These are phyloP conservation scores for Raffaelea ambrosiae DNA, from an alignment of 2,329 filamentous ascomycete species.

Conservation along the genomic window DNA sequence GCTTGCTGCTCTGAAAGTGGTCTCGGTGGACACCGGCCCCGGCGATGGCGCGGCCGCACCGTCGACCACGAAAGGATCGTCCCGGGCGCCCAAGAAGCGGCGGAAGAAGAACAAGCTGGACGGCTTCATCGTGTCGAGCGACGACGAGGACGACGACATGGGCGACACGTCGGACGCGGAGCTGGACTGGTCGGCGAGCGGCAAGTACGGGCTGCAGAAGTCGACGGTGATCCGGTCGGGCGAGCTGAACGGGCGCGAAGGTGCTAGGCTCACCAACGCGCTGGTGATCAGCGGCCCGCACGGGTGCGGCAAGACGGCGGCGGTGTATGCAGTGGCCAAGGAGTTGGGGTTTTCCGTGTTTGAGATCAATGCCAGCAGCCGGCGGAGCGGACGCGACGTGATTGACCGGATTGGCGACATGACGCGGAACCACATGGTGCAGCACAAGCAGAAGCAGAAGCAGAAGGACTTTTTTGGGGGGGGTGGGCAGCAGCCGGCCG, in stretches of 20 bases:
- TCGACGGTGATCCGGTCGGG: conserved; percentile 46
- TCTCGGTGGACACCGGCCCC: conserved; percentile 60
- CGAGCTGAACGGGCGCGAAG: conserved; percentile 20
- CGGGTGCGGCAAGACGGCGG: conserved; percentile 88
- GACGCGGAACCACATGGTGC: conserved; percentile 88
- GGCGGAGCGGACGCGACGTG: conserved; percentile 82
- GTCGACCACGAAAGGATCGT: conserved; percentile 5
- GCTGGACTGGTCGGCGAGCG: conserved; percentile 31
- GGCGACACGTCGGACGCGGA: conserved; percentile 59
- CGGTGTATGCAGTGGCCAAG: conserved; percentile 83
- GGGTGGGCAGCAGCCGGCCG: neutral
- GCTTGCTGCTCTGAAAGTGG: conserved; percentile 68
- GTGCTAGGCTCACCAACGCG: conserved; percentile 55
- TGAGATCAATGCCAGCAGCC: conserved; percentile 79
- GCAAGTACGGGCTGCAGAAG: conserved; percentile 29
- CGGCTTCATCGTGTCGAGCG: conserved; percentile 71
- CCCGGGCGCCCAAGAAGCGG: conserved; percentile 12
- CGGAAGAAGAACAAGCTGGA: conserved; percentile 68
- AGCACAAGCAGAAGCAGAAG: conserved; percentile 29
- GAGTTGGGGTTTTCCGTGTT: conserved; percentile 92
- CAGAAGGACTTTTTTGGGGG: neutral
- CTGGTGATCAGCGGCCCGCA: conserved; percentile 84
- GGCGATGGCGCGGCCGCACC: conserved; percentile 23
- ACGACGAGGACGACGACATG: conserved; percentile 64
- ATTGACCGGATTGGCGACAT: conserved; percentile 91